phyloP scores from a whole-genome alignment of 2,329 filamentous ascomycete genomes.

The Pestalotiopsis sp. region DNA sequence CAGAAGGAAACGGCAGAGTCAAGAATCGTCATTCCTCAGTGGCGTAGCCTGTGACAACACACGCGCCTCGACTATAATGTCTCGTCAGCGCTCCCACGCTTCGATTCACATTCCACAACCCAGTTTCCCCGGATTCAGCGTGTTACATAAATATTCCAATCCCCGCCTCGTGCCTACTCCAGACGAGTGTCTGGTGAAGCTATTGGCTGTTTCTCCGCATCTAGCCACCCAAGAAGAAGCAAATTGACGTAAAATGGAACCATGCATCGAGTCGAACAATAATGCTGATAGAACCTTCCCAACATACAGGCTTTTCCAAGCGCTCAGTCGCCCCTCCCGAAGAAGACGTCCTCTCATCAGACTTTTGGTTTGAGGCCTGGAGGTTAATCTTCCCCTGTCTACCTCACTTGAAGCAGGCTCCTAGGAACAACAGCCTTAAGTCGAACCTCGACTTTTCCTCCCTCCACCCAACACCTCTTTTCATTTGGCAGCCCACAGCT shows the following conservation, averaged over 20 bases:
- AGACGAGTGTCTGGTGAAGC: constrained; percentile 12
- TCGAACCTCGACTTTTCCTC: constrained; percentile 23
- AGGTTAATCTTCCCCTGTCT: constrained; percentile 31
- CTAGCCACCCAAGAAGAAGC: not conserved
- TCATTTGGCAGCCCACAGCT: constrained; percentile 29
- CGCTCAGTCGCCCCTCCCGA: constrained; percentile 23
- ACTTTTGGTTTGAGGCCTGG: constrained; percentile 30
- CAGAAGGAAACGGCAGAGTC: constrained; percentile 10
- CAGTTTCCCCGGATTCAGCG: constrained; percentile 19
- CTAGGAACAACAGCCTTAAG: constrained; percentile 29
- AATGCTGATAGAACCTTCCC: constrained; percentile 30
- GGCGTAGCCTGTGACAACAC: constrained; percentile 33
- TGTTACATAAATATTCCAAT: constrained; percentile 25
- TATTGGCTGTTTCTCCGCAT: constrained; percentile 7
- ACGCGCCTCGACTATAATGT: constrained; percentile 17
- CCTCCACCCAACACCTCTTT: constrained; percentile 24
- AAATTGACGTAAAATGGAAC: constrained; percentile 28
- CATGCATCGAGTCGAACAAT: constrained; percentile 24
- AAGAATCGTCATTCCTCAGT: constrained; percentile 29
- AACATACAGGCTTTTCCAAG: constrained; percentile 29
- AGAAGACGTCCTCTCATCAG: constrained; percentile 18
- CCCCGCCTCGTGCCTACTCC: constrained; percentile 13
- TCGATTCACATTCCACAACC: constrained; percentile 15
- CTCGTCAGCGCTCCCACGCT: constrained; percentile 4
- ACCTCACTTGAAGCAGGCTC: constrained; percentile 23